Percentiles rank a stretch among this genome's conserved stretches.
Evolutionary conservation across 2,329 filamentous ascomycete genomes (phyloP).

Genomic region (Fusarium sororula): DNA sequence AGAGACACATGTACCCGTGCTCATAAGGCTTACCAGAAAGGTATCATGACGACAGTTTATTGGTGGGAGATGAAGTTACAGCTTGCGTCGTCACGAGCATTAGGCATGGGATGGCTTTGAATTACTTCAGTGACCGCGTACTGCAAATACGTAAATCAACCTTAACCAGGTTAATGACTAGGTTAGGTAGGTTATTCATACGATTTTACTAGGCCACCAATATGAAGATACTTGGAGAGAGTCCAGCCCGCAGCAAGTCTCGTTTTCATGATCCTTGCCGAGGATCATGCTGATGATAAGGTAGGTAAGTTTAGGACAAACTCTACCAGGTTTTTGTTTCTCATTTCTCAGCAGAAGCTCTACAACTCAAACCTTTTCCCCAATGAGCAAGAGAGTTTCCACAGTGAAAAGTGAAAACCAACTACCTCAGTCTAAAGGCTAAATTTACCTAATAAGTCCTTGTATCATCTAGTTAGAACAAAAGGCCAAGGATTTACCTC

Average conservation of each 20-base stretch:
- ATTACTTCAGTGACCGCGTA: conserved; percentile 23
- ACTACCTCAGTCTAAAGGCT: no score
- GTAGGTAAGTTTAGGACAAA: background rate
- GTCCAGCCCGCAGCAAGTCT: background rate
- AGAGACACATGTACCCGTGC: conserved; percentile 3
- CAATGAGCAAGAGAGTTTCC: no score
- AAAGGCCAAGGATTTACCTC: no score
- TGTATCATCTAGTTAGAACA: no score
- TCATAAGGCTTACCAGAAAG: conserved; percentile 8
- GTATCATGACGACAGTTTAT: conserved; percentile 11
- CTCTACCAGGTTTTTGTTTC: background rate
- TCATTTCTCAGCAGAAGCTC: no score
- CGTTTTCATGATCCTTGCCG: background rate
- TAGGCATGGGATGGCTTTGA: background rate
- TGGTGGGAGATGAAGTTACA: background rate
- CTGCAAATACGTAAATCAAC: conserved; percentile 23
- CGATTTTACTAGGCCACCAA: background rate
- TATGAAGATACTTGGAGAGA: background rate
- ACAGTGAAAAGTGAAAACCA: no score
- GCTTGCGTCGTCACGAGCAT: conserved; percentile 29
- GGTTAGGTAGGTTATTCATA: background rate
- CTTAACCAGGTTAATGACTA: conserved; percentile 4
- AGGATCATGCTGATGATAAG: background rate
- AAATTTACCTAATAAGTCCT: no score
- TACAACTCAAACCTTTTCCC: no score